These are phyloP conservation scores for Colletotrichum cordylinicola DNA, from an alignment of 2,329 filamentous ascomycete genomes.

Conservation along the genomic window DNA sequence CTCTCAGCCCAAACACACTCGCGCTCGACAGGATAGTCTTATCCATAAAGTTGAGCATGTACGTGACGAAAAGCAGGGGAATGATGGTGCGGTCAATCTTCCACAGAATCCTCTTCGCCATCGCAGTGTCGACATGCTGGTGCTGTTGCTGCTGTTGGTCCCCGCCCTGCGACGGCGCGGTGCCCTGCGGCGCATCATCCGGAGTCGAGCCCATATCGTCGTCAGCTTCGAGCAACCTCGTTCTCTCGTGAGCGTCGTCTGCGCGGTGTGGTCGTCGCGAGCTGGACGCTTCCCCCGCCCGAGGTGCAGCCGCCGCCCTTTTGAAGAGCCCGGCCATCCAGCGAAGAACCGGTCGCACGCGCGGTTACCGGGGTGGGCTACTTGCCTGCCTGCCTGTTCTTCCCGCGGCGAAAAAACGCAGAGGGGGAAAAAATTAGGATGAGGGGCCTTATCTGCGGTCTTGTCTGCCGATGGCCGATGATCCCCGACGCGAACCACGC, in stretches of 20 bases:
- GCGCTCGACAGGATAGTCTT: constrained; percentile 63
- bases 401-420: neutral
- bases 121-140: constrained; percentile 23
- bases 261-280: neutral
- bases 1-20: constrained; percentile 58
- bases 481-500: neutral
- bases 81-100: constrained; percentile 64
- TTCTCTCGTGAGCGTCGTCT: neutral
- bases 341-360: neutral
- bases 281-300: neutral
- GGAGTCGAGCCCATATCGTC: constrained; percentile 11
- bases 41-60: constrained; percentile 67
- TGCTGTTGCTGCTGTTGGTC: neutral
- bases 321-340: constrained; percentile 7
- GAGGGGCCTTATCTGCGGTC: neutral
- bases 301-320: neutral
- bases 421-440: neutral
- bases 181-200: neutral
- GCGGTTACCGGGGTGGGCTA: neutral
- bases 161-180: neutral
- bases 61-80: constrained; percentile 61
- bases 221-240: neutral
- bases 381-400: neutral
- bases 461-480: constrained; percentile 13
- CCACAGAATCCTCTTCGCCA: constrained; percentile 45